Base-by-base conservation (phyloP, 768 basidiomycete species). In the Boletus rex-veris region DNA sequence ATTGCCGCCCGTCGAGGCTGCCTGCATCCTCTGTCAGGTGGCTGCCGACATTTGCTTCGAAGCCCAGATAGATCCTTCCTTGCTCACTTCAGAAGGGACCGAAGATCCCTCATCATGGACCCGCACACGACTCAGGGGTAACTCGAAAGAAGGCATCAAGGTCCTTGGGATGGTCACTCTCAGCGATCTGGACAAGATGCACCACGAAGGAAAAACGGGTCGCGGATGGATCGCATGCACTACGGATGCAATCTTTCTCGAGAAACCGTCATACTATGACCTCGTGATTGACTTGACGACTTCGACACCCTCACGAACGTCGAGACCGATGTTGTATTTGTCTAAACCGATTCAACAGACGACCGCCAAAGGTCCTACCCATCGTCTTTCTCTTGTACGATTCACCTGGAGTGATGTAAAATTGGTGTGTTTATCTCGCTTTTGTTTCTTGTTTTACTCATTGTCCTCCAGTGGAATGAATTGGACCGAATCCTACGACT, bases 191-290 rank as follows among this genome's bases (percentile, higher is more conserved):
- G 82, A 84, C 54, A 76, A 80, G 55, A 65, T 92, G 49, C 71
- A 79, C 50, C 67, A 71, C 16, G 87, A 86, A 66, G 77, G 78
- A 26, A 71, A 74, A 58, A 76, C 71, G 3, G 87, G 88, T 6
- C 74, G 79, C 7, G 90, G 90, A 18, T 93, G 90, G 90, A 82
- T 92, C 50, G 90, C 90, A 31, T 92, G 90, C 64, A 90, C 91
- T 10, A 91, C 91, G 2, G 91, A 93, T 58, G 84, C 90, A 9
- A 80, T 93, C 16, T 92, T 89, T 71, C 74, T 92, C 41, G 91
- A 93, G 58, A 89, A 85, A 65, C 86, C 90, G 1, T 73, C 80
- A 4, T 83, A 82, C 60, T 93, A 91, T 62, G 91, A 93, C 65
- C 75, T 93, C 14, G 72, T 93, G 46, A 84, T 93, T 55, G 89